Evolutionary conservation across 2,329 filamentous ascomycete genomes (phyloP).

Genomic region (Epicoccum sorghinum): DNA sequence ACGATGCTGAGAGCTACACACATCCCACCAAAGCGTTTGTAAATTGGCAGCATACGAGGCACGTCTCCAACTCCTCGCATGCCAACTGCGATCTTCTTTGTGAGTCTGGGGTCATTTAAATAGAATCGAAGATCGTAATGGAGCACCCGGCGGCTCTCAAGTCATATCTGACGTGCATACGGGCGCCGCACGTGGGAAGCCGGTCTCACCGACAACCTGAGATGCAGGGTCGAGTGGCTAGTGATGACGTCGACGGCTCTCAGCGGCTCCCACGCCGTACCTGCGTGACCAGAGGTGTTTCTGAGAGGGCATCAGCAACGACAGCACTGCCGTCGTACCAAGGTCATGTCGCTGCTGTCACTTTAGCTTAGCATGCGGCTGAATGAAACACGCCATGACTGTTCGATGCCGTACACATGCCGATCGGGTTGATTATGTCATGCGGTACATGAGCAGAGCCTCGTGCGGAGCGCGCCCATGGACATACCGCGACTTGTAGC

Average conservation of each 20-base stretch:
- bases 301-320: slow-evolving; percentile 3
- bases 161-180: slow-evolving; percentile 10
- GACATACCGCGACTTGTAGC: slow-evolving; percentile 5
- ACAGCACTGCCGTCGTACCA: not conserved
- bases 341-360: slow-evolving; percentile 17
- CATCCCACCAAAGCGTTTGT: not conserved
- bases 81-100: not conserved
- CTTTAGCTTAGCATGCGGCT: slow-evolving; percentile 17
- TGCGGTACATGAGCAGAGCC: not conserved
- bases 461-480: slow-evolving; percentile 1
- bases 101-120: not conserved
- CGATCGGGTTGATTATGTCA: slow-evolving; percentile 5
- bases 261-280: slow-evolving; percentile 7
- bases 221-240: slow-evolving; percentile 7
- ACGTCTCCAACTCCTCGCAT: too few relatives aligned
- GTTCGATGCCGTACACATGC: slow-evolving; percentile 13
- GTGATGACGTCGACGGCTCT: slow-evolving; percentile 14
- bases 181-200: slow-evolving; percentile 10
- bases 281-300: slow-evolving; percentile 16
- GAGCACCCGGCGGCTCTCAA: slow-evolving; percentile 9
- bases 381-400: slow-evolving; percentile 17
- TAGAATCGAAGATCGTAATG: slow-evolving; percentile 2
- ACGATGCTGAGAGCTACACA: too few relatives aligned
- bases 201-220: slow-evolving; percentile 4
- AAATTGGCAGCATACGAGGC: not conserved